phyloP scores from a whole-genome alignment of 768 basidiomycete genomes.

The Tubosaeta sp. region DNA sequence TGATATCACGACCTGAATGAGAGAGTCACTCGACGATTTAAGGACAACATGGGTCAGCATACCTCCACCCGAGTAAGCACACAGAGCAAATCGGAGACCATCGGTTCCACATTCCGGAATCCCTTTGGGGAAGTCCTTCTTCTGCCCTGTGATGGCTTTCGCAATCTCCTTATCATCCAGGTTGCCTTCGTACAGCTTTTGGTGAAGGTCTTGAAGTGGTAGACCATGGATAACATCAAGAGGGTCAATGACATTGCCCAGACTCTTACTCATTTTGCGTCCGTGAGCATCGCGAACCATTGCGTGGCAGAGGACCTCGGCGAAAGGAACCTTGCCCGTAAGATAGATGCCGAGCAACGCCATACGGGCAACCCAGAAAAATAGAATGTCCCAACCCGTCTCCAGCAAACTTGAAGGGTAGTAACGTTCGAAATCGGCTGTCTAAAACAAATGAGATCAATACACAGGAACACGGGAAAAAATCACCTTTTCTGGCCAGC shows the following conservation, averaged over 20 bases:
- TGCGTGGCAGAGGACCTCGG: conserved; percentile 94
- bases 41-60: conserved; percentile 3
- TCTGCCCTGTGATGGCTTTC: conserved; percentile 92
- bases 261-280: conserved; percentile 97
- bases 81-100: conserved; percentile 90
- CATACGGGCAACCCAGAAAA: conserved; percentile 99
- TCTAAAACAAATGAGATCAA: conserved; percentile 41
- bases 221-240: conserved; percentile 90
- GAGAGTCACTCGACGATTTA: not conserved
- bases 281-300: conserved; percentile 99
- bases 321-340: conserved; percentile 89
- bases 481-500: conserved; percentile 89
- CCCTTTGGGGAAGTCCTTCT: conserved; percentile 98
- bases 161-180: conserved; percentile 88
- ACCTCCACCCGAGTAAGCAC: conserved; percentile 92
- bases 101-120: conserved; percentile 99
- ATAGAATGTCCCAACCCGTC: conserved; percentile 99
- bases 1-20: conserved; percentile 84
- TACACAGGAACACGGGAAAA: not conserved
- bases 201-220: conserved; percentile 72
- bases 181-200: conserved; percentile 87
- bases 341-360: conserved; percentile 86
- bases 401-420: conserved; percentile 91
- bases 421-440: conserved; percentile 70
- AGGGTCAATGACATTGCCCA: conserved; percentile 98